phyloP scores from a whole-genome alignment of 176 grass and related monocot species.

The Eragrostis curvula region DNA sequence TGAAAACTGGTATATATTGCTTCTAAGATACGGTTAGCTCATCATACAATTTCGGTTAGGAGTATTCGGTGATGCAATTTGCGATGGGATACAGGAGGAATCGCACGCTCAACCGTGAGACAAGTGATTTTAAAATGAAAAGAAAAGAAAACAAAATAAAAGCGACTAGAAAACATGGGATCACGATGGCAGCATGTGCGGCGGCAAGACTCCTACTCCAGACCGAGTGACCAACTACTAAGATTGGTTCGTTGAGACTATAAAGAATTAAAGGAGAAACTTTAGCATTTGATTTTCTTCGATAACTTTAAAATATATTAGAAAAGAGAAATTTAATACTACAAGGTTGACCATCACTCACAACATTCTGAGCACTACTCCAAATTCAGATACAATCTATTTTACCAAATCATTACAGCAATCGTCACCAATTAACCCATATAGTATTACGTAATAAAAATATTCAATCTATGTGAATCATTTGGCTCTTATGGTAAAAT shows the following conservation, averaged over 20 bases:
- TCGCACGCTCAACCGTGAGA: slow-evolving; percentile 27
- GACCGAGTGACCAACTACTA: slow-evolving; percentile 10
- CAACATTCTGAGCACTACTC: background rate
- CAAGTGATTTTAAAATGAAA: background rate
- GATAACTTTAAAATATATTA: background rate
- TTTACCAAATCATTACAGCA: background rate
- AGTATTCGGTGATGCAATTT: slow-evolving; percentile 31
- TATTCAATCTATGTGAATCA: background rate
- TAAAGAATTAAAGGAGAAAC: slow-evolving; percentile 9
- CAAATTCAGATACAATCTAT: background rate
- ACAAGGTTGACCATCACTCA: background rate
- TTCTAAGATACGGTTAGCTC: slow-evolving; percentile 51
- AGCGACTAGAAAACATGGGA: slow-evolving; percentile 44
- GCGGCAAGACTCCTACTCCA: slow-evolving; percentile 28
- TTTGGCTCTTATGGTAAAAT: no score
- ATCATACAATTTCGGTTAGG: slow-evolving; percentile 10
- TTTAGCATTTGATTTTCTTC: slow-evolving; percentile 18
- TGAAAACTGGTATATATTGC: slow-evolving; percentile 24
- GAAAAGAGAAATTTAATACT: background rate
- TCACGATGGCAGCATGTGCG: slow-evolving; percentile 54
- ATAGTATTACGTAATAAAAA: background rate
- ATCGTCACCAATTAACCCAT: background rate
- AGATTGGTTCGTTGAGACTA: slow-evolving; percentile 6
- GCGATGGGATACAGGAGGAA: slow-evolving; percentile 7
- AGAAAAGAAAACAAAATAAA: background rate